Base-by-base conservation (phyloP, 257 asterid genomes). In the Scutellaria baicalensis region DNA sequence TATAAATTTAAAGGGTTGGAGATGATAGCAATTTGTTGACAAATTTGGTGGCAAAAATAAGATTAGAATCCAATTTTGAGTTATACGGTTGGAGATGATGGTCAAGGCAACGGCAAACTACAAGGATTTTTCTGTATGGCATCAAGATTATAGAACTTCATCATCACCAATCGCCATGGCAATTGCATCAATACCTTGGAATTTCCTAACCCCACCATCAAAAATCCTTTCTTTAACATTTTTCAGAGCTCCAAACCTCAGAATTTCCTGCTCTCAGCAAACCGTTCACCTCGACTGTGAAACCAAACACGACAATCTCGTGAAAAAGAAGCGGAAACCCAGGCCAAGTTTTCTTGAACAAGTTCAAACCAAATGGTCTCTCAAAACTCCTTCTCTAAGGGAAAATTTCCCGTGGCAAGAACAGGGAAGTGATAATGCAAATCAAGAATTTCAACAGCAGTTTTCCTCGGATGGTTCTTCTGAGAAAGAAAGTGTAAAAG, bases 331-430 rank as follows among this genome's bases (percentile, higher is more conserved):
- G 86, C 83, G 90, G 33, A 91, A 93, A 71, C 96, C 91, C 17
- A 86, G 91, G 68, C 96, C 95, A 33, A 93, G 95, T 75, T 93
- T 93, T 74, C 73, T 89, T 21, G 89, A 86, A 8, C 87, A 89
- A 80, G 77, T 91, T 80, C 88, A 89, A 64, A 82, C 68, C 47
- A 93, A 89, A 85, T 91, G 99, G 96, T 91, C 97, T 27, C 55
- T 78, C 1, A 89, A 82, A 81, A 73, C 75, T 66, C 83, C 84
- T 74, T 80, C 92, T 33, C 44, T 60, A 14, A 77, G 93, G 43
- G 83, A 87, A 17, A 83, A 69, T 49, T 85, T 90, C 69, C 98
- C 97, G 3, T 93, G 98, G 98, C 80, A 88, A 73, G 83, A 82
- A 42, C 38, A 65, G 72, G 71, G 78, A 62, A 76, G 31, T 57